These are phyloP conservation scores for Plantago rigida DNA, from an alignment of 305 asterid genomes.

Conservation along the genomic window DNA sequence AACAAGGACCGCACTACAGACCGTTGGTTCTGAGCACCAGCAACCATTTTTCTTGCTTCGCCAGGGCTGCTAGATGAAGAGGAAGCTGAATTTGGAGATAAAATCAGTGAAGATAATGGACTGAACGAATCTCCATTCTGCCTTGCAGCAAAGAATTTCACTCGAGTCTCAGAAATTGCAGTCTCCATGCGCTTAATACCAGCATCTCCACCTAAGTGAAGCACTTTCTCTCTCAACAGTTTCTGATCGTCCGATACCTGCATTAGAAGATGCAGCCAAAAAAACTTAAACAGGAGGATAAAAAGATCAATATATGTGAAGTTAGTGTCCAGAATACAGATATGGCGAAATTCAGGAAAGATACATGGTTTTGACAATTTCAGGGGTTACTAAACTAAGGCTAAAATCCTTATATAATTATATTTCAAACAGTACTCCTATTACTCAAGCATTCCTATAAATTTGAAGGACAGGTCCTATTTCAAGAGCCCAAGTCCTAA, in stretches of 20 bases:
- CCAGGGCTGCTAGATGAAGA: conserved; percentile 23
- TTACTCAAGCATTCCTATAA: too few species aligned
- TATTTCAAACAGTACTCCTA: too few species aligned
- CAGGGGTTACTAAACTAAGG: too few species aligned
- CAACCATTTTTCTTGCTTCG: conserved; percentile 11
- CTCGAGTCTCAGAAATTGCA: conserved; percentile 44
- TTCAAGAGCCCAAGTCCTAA: too few species aligned
- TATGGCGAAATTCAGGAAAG: neutral
- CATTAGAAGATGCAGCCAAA: conserved; percentile 6
- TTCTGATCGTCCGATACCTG: conserved; percentile 52
- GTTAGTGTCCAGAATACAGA: neutral
- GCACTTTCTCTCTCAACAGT: conserved; percentile 52
- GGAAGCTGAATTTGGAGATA: conserved; percentile 29
- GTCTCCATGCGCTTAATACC: conserved; percentile 55
- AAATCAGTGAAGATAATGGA: conserved; percentile 29
- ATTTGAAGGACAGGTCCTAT: too few species aligned
- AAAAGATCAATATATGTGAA: too few species aligned
- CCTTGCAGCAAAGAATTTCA: conserved; percentile 38
- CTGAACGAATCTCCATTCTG: conserved; percentile 37
- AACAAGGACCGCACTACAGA: conserved; percentile 43
- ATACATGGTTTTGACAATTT: neutral
- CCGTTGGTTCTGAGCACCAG: conserved; percentile 26
- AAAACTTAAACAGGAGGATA: too few species aligned
- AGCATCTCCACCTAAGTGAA: conserved; percentile 50
- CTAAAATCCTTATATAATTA: too few species aligned